Base-by-base conservation (phyloP, 164 flowering plant species). In the Aristolochia fimbriata region DNA sequence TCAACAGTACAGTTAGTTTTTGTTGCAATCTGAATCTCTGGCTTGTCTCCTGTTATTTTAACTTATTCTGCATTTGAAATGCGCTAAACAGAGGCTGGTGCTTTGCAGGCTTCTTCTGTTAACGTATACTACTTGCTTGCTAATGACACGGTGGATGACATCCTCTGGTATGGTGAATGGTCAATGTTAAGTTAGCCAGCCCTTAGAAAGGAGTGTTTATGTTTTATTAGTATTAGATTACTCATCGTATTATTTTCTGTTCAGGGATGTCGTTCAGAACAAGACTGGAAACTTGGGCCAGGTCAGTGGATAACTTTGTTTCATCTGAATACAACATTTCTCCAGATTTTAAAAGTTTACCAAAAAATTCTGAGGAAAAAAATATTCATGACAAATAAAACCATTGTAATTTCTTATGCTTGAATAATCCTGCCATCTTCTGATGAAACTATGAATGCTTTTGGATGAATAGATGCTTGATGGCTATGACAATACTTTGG, bases 221-320 rank as follows among this genome's bases (percentile, higher is more conserved):
- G 11, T 37, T 37, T 37, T 37, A 37, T 7, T 10, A 37, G 43
- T 37, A 6, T 37, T 21, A 21, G 47, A 22, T 9, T 60, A 37
- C 51, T 33, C 33, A 60, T 51, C 10, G 30, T 11, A 47, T 12
- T 25, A 57, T 54, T 47, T 62, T 57, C 58, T 63, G 10, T 51
- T 46, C 76, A 89, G 96, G 97, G 98, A 90, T 76, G 94, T 84
- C 43, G 87, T 93, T 58, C 98, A 89, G 81, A 80, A 76, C 86
- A 93, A 93, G 79, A 64, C 90, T 76, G 98, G 89, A 63, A 93
- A 87, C 57, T 62, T 93, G 68, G 98, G 98, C 47, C 98, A 93
- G 96, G 98, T 92, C 37, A 62, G 52, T 24, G 15, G 23, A 23
- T 25, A 17, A 23, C 51, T 25, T 62, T 17, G 15, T 12, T 53